These are phyloP conservation scores for Termitomyces sp. DNA, from an alignment of 768 basidiomycete species.

Conservation along the genomic window DNA sequence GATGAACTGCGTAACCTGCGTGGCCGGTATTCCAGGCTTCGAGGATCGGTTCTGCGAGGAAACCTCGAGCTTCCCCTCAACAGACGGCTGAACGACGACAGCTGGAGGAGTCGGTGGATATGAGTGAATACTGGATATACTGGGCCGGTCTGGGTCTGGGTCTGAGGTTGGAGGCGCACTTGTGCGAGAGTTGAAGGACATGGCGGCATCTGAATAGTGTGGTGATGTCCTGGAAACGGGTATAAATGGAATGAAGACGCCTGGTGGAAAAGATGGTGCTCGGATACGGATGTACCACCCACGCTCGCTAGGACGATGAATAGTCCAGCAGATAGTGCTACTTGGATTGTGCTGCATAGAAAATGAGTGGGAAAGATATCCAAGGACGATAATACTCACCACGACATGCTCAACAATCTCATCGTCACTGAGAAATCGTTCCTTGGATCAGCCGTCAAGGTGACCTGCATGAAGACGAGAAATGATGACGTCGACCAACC, in stretches of 20 bases:
- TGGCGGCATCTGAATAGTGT: constrained; percentile 49
- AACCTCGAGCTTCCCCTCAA: constrained; percentile 28
- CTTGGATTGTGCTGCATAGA: constrained; percentile 61
- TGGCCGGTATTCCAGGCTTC: constrained; percentile 26
- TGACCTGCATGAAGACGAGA: constrained; percentile 4
- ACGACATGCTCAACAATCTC: constrained; percentile 77
- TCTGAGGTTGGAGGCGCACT: constrained; percentile 25
- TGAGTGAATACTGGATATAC: constrained; percentile 48
- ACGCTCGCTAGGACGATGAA: constrained; percentile 68
- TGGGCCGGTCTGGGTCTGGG: constrained; percentile 21
- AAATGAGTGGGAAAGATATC: background rate
- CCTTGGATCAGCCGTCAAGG: constrained; percentile 40
- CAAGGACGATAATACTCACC: constrained; percentile 38
- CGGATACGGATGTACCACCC: constrained; percentile 86
- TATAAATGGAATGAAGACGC: constrained; percentile 52
- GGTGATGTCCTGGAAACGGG: constrained; percentile 48
- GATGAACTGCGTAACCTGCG: constrained; percentile 52
- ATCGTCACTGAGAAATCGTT: constrained; percentile 68
- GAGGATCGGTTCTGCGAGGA: constrained; percentile 20
- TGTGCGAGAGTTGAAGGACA: constrained; percentile 54
- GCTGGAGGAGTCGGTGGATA: constrained; percentile 57
- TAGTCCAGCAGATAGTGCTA: constrained; percentile 65
- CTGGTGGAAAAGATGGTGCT: constrained; percentile 66
- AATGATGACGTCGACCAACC: constrained; percentile 34
- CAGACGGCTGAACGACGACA: constrained; percentile 28